Evolutionary conservation across 495 filamentous ascomycete species (phyloP), one percentile per base, ranked within the genome.

Genomic region (Cairneyella variabilis): DNA sequence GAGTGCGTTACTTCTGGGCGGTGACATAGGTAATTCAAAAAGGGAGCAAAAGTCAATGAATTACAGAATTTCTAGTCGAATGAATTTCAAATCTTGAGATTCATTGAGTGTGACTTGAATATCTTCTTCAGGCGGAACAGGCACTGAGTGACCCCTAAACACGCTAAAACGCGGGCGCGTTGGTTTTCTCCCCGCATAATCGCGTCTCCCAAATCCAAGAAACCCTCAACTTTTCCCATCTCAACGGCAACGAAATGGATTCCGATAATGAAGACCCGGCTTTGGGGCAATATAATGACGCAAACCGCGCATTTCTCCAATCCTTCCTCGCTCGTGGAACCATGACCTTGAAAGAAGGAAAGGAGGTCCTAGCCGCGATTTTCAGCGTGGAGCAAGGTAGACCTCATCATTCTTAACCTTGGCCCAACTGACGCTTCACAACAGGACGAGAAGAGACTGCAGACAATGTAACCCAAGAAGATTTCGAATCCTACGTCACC

Each of bases 231-330:
- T n/a, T 34, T 18, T 6, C 11, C 20, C 41, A 38, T 22, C 20
- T 20, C 16, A 5, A 34, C 26, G 20, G 12, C 9, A 9, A 20
- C 18, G 26, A 14, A 32, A 58, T 53, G 27, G 38, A 50, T 20
- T 12, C 27, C 22, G 56, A 48, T 16, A 28, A 30, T 18, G 40
- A 41, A 23, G 48, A 56, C 34, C 49, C 44, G 27, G 18, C 39
- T 3, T 16, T 17, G 32, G 30, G 26, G 1, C 51, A 58, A 14
- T 65, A 65, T 43, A 50, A 63, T 27, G 79, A 96, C 63, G 75
- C 76, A 60, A 88, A 97, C 66, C 87, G 90, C 40, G 91, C 92
- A n/a, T 96, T 98, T 63, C 71, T 97, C 0, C 93, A 98, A 72
- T 88, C 86, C 55, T 87, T 98, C 63, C 80, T 97, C 65, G 82